Evolutionary conservation across 2,329 filamentous ascomycete genomes (phyloP).

Genomic region (Botryosphaeria agaves): DNA sequence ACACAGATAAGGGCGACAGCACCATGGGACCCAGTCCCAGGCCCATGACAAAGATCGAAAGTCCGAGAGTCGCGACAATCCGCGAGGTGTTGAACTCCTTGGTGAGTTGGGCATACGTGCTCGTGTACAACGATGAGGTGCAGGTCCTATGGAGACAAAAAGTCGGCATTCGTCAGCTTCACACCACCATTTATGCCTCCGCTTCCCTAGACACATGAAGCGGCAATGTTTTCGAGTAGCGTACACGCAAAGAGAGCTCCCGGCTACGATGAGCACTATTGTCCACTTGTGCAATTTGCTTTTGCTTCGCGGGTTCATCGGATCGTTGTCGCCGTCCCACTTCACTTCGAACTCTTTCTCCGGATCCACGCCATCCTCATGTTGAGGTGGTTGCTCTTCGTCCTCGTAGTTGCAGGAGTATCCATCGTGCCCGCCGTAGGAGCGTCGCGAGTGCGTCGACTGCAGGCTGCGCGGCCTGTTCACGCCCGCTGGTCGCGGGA

Average conservation of each 20-base stretch:
- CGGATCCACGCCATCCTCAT: slow-evolving; percentile 1
- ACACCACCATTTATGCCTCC: background rate
- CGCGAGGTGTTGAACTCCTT: slow-evolving; percentile 54
- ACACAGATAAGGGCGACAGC: slow-evolving; percentile 34
- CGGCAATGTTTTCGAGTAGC: slow-evolving; percentile 24
- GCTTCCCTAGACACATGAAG: background rate
- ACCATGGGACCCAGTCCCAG: slow-evolving; percentile 41
- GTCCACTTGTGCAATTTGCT: slow-evolving; percentile 53
- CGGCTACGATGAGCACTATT: slow-evolving; percentile 56
- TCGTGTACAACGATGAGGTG: slow-evolving; percentile 76
- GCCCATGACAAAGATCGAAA: slow-evolving; percentile 71
- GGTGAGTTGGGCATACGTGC: slow-evolving; percentile 62
- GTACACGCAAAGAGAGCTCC: slow-evolving; percentile 68
- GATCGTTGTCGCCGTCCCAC: slow-evolving; percentile 62
- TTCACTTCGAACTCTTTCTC: slow-evolving; percentile 44
- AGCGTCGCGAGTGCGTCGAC: slow-evolving; percentile 11
- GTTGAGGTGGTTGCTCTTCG: slow-evolving; percentile 3
- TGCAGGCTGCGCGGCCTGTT: slow-evolving; percentile 3
- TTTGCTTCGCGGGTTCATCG: slow-evolving; percentile 57
- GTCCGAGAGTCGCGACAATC: slow-evolving; percentile 59
- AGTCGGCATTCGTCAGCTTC: background rate
- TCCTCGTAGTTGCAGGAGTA: slow-evolving; percentile 10
- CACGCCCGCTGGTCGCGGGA: background rate
- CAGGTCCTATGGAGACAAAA: slow-evolving; percentile 42
- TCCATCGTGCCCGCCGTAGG: slow-evolving; percentile 11